Evolutionary conservation across 805 yeast genomes (phyloP), one percentile per base, ranked within the genome.

Genomic region (Helenozyma rhizophorensis): DNA sequence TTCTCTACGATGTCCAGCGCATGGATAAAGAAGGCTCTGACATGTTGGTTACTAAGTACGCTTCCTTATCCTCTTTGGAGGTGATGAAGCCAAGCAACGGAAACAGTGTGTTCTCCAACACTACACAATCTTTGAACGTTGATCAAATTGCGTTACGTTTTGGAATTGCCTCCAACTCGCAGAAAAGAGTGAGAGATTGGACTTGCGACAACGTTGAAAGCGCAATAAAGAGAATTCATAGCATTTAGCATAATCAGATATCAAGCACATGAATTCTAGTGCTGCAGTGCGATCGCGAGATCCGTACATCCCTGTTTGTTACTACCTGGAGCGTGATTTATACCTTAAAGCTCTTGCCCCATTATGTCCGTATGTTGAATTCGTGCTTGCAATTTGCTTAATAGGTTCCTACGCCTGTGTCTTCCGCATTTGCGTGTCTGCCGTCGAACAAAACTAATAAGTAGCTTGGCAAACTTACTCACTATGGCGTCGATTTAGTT

Each of bases 401-500:
- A n/a, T n/a, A n/a, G n/a, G n/a, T n/a, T n/a, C n/a, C n/a, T n/a
- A n/a, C n/a, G n/a, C n/a, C n/a, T n/a, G n/a, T n/a, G n/a, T n/a
- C n/a, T n/a, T n/a, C n/a, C n/a, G n/a, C n/a, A n/a, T n/a, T n/a
- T n/a, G n/a, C n/a, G n/a, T n/a, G n/a, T n/a, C n/a, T n/a, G n/a
- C n/a, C n/a, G n/a, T n/a, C n/a, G n/a, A n/a, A n/a, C n/a, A n/a
- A n/a, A n/a, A n/a, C n/a, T n/a, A n/a, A 17, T 8, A 17, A 17
- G 19, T 33, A 71, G 84, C 43, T 83, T 25, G 87, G 88, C 2
- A 76, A 68, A 54, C 45, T 80, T 35, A 56, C 83, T 9, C 96
- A 87, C 58, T 75, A 76, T 47, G 74, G 90, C 0, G 50, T 87
- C 35, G 97, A 89, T 53, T 70, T 88, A 42, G 76, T 89, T 3